Percentiles rank a stretch among this genome's conserved stretches.
Evolutionary conservation across 192 early-diverging fungal species (phyloP).

Genomic region (Lobosporangium transversale): DNA sequence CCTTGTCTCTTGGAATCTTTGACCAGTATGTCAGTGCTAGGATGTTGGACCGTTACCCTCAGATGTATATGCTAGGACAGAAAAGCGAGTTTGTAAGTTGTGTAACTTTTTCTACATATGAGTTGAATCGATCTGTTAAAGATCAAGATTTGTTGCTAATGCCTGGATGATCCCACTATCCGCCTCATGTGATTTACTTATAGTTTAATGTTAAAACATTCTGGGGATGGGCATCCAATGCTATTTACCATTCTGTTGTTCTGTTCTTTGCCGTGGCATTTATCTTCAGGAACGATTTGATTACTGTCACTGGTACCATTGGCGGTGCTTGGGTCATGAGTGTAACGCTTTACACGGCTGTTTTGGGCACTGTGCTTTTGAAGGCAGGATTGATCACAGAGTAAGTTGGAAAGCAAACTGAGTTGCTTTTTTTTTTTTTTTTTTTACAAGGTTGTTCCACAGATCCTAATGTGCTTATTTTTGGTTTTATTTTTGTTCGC

Average conservation of each 20-base stretch:
- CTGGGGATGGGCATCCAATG: slow-evolving; percentile 93
- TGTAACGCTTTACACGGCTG: slow-evolving; percentile 87
- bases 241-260: slow-evolving; percentile 91
- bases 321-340: slow-evolving; percentile 94
- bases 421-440: neutral
- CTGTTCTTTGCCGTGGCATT: slow-evolving; percentile 41
- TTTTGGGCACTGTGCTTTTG: slow-evolving; percentile 87
- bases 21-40: slow-evolving; percentile 94
- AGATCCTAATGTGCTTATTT: neutral
- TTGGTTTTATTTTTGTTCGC: too few relatives aligned
- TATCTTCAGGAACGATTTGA: slow-evolving; percentile 74
- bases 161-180: too few relatives aligned
- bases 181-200: too few relatives aligned
- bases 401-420: slow-evolving; percentile 57
- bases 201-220: slow-evolving; percentile 88
- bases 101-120: neutral
- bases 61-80: slow-evolving; percentile 92
- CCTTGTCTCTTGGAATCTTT: slow-evolving; percentile 96
- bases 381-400: slow-evolving; percentile 93
- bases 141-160: too few relatives aligned
- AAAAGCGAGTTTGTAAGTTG: slow-evolving; percentile 68
- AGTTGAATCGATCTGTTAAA: too few relatives aligned
- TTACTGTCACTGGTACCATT: slow-evolving; percentile 73
- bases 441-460: neutral
- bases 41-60: slow-evolving; percentile 96